Evolutionary conservation across 2,329 filamentous ascomycete species (phyloP), one percentile per base, ranked within the genome.

Genomic region (Pseudopyricularia javanii): DNA sequence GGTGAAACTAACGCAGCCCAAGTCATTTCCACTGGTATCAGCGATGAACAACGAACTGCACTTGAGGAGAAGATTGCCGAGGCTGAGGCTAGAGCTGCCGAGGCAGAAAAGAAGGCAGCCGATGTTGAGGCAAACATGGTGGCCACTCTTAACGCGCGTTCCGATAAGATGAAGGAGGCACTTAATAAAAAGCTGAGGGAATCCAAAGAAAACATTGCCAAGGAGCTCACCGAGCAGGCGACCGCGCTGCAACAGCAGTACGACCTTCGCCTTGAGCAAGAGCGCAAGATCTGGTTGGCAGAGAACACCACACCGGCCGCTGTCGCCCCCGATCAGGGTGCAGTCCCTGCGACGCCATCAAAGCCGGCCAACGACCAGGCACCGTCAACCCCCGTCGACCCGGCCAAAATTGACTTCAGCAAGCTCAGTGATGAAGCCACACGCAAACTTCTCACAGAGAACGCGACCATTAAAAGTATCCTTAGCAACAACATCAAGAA

Each of bases 181-280:
- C 69, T 88, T 50, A 85, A 83, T 60, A 82, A 80, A 62, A 88
- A 86, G 63, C 73, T 95, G 15, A 79, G 74, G 54, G 88, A 88
- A 59, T 78, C 82, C 47, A 77, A 75, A 58, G 66, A 73, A 50
- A 70, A 74, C 55, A 68, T 73, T 57, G 73, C 75, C 50, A 73
- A 75, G 32, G 72, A 77, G 54, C 72, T 70, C 47, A 72, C 73
- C 54, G 66, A 72, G 32, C 70, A 74, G 53, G 79, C 79, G 61
- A 73, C 75, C 55, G 78, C 79, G 60, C 57, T 78, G 35, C 64
- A 73, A 57, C 63, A 63, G 11, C 69, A 75, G 43, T 70, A 69
- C 52, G 64, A 69, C 4, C 66, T 80, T 47, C 74, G 71, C 56
- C 59, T 83, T 34, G 79, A 83, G 59, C 83, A 83, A 59, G 80